These are phyloP conservation scores for Epichloe brachyelytri DNA, from an alignment of 2,329 filamentous ascomycete genomes.

Conservation along the genomic window DNA sequence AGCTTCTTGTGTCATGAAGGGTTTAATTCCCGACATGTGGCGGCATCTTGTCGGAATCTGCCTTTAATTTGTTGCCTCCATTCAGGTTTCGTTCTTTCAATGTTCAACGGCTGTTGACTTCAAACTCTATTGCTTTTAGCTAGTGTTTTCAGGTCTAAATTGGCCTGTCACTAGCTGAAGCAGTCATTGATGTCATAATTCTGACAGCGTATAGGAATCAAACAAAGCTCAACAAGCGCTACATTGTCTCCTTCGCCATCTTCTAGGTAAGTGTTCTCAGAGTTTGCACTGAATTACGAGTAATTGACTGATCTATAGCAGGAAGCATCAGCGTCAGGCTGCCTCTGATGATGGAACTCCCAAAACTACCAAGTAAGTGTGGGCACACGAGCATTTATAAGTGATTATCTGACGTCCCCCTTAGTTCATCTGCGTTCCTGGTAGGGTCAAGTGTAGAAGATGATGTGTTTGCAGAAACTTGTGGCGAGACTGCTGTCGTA, in stretches of 20 bases:
- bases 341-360: slow-evolving; percentile 6
- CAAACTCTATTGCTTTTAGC: neutral
- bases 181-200: neutral
- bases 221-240: slow-evolving; percentile 1
- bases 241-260: neutral
- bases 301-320: neutral
- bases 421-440: slow-evolving; percentile 6
- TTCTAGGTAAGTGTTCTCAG: neutral
- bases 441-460: slow-evolving; percentile 9
- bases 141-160: no score
- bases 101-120: neutral
- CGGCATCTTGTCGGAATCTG: neutral
- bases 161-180: neutral
- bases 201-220: slow-evolving; percentile 1
- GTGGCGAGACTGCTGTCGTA: neutral
- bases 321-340: slow-evolving; percentile 3
- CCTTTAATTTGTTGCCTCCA: neutral
- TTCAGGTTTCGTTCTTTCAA: neutral
- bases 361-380: slow-evolving; percentile 4
- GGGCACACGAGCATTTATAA: neutral
- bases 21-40: neutral
- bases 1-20: neutral
- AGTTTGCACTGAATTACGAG: neutral
- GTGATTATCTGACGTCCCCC: neutral
- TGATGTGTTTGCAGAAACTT: slow-evolving; percentile 9